Conservation (phyloP, 2,329 filamentous ascomycete genomes). For the Chaetomium globosum region DNA sequence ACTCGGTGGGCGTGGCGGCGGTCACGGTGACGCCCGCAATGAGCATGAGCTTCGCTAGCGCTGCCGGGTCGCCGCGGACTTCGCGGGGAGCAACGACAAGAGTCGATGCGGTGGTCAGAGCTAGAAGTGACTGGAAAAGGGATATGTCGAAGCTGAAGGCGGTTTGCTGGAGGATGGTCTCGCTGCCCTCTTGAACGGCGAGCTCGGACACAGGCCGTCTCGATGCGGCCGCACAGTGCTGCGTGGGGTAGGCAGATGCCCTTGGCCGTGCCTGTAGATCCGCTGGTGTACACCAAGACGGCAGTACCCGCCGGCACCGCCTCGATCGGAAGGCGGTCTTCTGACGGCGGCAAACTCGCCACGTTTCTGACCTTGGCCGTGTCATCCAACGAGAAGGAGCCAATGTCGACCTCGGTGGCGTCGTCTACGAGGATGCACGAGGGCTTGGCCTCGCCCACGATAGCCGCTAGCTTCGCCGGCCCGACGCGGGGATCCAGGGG, state of each 20-base stretch:
- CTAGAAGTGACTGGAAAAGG: slow-evolving; percentile 39
- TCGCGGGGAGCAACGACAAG: slow-evolving; percentile 38
- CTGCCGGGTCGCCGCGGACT: slow-evolving; percentile 41
- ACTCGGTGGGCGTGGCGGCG: slow-evolving; percentile 46
- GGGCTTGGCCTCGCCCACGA: not conserved
- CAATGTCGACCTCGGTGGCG: too few relatives aligned
- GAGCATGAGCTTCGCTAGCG: slow-evolving; percentile 42
- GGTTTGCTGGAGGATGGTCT: slow-evolving; percentile 41
- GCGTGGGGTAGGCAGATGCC: slow-evolving; percentile 47
- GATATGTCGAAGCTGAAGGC: slow-evolving; percentile 47
- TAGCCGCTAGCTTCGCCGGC: not conserved
- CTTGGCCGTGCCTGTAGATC: slow-evolving; percentile 55
- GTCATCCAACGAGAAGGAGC: too few relatives aligned
- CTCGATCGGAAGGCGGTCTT: too few relatives aligned
- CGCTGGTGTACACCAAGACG: slow-evolving; percentile 53
- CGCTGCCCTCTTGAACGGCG: not conserved
- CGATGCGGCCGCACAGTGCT: not conserved
- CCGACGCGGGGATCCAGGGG: slow-evolving; percentile 29
- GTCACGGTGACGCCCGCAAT: slow-evolving; percentile 43
- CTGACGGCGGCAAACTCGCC: too few relatives aligned
- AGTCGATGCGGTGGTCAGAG: slow-evolving; percentile 39
- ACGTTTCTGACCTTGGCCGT: not conserved
- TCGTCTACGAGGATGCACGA: not conserved
- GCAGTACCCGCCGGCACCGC: not conserved
- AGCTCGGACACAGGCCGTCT: not conserved